These are phyloP conservation scores for Fusarium torulosum DNA, from an alignment of 2,329 filamentous ascomycete genomes.

Conservation along the genomic window DNA sequence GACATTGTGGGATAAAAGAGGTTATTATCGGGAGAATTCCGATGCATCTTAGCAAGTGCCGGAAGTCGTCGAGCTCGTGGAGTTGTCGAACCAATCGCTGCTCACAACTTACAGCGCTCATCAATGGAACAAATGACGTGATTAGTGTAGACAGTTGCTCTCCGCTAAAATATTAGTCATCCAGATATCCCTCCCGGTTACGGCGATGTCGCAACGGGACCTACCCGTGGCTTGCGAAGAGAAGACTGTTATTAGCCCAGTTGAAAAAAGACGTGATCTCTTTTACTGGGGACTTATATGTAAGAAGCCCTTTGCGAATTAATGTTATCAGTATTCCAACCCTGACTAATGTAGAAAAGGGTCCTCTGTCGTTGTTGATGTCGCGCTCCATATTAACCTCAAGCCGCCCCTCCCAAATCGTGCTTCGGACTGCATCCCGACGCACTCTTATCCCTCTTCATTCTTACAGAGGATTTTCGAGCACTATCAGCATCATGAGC, in stretches of 20 bases:
- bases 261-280: conserved; percentile 14
- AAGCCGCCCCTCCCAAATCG: conserved; percentile 30
- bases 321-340: background rate
- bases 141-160: conserved; percentile 19
- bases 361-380: conserved; percentile 38
- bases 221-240: conserved; percentile 2
- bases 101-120: conserved; percentile 34
- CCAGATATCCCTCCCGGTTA: conserved; percentile 23
- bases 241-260: conserved; percentile 6
- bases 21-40: conserved; percentile 16
- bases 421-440: conserved; percentile 41
- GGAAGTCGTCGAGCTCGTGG: no score
- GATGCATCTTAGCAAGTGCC: no score
- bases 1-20: background rate
- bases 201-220: conserved; percentile 47
- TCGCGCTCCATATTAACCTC: conserved; percentile 47
- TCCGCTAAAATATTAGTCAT: conserved; percentile 45
- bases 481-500: conserved; percentile 55
- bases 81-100: conserved; percentile 41
- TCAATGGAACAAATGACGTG: conserved; percentile 46
- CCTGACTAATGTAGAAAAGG: conserved; percentile 27
- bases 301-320: background rate
- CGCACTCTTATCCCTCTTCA: conserved; percentile 37
- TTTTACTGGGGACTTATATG: conserved; percentile 6
- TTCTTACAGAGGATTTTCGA: conserved; percentile 36